Conservation (phyloP, 1,139 yeast genomes). For the Blastobotrys aristatus region DNA sequence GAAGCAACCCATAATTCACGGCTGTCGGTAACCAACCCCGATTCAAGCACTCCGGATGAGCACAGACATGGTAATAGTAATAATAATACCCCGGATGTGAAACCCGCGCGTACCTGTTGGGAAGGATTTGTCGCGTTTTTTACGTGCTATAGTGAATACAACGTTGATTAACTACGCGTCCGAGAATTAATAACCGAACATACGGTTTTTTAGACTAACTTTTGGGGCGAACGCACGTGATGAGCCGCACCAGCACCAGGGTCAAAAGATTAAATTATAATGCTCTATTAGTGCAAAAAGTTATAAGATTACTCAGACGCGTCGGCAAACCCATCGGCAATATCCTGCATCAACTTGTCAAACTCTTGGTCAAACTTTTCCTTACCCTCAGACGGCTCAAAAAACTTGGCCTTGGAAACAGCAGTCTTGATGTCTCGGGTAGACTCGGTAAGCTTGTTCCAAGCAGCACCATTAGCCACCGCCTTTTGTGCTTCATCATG, state of each 20-base stretch:
- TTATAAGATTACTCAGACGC: slow-evolving; percentile 64
- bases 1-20: slow-evolving; percentile 2
- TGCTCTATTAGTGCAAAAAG: background rate
- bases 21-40: slow-evolving; percentile 11
- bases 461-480: slow-evolving; percentile 84
- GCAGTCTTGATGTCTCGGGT: slow-evolving; percentile 89
- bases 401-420: slow-evolving; percentile 91
- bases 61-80: background rate
- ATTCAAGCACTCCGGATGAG: background rate
- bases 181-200: too few species aligned
- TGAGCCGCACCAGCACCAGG: background rate
- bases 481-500: slow-evolving; percentile 98
- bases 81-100: slow-evolving; percentile 12
- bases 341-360: slow-evolving; percentile 64
- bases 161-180: background rate
- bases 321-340: slow-evolving; percentile 90
- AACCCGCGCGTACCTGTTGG: slow-evolving; percentile 5
- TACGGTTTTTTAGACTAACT: too few species aligned
- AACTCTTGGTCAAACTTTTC: slow-evolving; percentile 69
- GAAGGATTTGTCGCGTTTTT: background rate
- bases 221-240: too few species aligned
- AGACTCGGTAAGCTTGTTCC: slow-evolving; percentile 81
- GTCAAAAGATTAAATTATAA: background rate
- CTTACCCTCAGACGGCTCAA: slow-evolving; percentile 92
- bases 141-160: background rate